Percentiles rank a stretch among this genome's conserved stretches.
Evolutionary conservation across 2,329 filamentous ascomycete genomes (phyloP).

Genomic region (Esteya vermicola): DNA sequence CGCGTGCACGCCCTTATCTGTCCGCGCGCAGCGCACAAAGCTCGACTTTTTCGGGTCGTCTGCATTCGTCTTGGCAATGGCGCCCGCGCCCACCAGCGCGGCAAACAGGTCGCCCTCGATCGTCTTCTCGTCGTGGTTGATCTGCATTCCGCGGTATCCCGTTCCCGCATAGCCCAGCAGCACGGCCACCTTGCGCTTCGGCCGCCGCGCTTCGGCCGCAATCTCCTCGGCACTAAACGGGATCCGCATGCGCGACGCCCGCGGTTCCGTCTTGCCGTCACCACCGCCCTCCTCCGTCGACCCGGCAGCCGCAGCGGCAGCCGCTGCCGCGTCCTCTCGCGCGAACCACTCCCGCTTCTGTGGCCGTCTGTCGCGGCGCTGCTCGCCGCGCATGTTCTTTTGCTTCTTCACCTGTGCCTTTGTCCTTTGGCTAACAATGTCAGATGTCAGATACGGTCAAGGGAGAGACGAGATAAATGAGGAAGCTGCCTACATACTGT

Average conservation of each 20-base stretch:
- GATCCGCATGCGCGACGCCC: conserved; percentile 40
- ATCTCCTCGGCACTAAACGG: conserved; percentile 65
- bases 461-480: background rate
- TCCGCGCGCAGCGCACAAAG: conserved; percentile 83
- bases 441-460: too few species aligned
- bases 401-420: background rate
- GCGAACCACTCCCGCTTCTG: conserved; percentile 1
- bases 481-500: conserved; percentile 2
- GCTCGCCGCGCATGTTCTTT: background rate
- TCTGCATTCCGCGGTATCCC: conserved; percentile 95
- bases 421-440: background rate
- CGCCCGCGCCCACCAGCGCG: conserved; percentile 79
- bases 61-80: conserved; percentile 93
- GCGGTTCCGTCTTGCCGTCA: conserved; percentile 18
- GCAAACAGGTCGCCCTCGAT: conserved; percentile 93
- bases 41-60: conserved; percentile 94
- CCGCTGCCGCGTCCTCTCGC: background rate
- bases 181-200: conserved; percentile 93
- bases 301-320: background rate
- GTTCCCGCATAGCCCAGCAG: conserved; percentile 92
- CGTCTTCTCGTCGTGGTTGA: conserved; percentile 69
- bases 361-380: background rate
- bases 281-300: conserved; percentile 17
- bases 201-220: conserved; percentile 63
- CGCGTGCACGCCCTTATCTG: conserved; percentile 94